Evolutionary conservation across 306 rosid species (phyloP), one percentile per base, ranked within the genome.

Genomic region (Bauhinia variegata): DNA sequence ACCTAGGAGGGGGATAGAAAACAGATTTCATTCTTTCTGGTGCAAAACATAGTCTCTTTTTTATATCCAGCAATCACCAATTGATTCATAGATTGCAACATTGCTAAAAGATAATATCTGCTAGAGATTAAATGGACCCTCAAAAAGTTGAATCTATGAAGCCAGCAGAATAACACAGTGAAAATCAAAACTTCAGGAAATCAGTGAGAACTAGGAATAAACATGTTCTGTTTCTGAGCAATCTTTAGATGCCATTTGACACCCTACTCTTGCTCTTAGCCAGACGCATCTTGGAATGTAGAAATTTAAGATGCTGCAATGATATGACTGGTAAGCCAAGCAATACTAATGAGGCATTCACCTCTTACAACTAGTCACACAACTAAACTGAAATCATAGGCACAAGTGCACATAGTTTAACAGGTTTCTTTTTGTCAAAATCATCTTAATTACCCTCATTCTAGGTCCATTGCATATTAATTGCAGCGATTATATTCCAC

Each of bases 241-340:
- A 54, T 13, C 28, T 54, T 54, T 63, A 46, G 54, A 38, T 48
- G 49, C 38, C 43, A 34, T 34, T 31, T 36, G 33, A 9, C 38
- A 36, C 63, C 31, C 6, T 41, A 18, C 38, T 56, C 54, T 46
- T 51, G 58, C 60, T 49, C 59, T 51, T 61, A 72, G 54, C 36
- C 7, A 54, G 34, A 49, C 55, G 65, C 63, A 60, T 23, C 30
- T 31, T 42, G 54, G 52, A 38, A 38, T 31, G 56, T 50, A n/a
- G 48, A 32, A 50, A 46, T 50, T 42, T 4, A 50, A 58, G 44
- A 39, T 58, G 37, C 3, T 65, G 28, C 28, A 23, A 37, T 50
- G n/a, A 66, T 67, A 31, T 44, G 54, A 17, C 12, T 8, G 5
- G 54, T 49, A 49, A 49, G 31, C 6, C 30, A 8, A 16, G 30